Percentiles rank a stretch among this genome's conserved stretches.
These are phyloP conservation scores for Fusarium lateritium DNA, from an alignment of 2,329 filamentous ascomycete species.

Conservation along the genomic window DNA sequence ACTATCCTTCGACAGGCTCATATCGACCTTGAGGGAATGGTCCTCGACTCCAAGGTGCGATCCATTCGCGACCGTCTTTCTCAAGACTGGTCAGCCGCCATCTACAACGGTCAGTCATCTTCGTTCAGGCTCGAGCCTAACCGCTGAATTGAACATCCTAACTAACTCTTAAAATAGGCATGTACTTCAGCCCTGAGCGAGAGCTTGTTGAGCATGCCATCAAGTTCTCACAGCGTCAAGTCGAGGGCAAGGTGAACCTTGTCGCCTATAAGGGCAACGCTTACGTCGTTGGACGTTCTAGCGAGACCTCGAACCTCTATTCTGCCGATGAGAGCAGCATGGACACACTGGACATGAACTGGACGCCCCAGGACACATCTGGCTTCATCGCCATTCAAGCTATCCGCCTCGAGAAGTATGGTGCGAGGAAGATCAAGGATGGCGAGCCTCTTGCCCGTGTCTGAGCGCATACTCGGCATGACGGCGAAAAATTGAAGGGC, in stretches of 20 bases:
- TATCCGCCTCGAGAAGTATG: conserved; percentile 63
- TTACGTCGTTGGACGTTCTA: conserved; percentile 63
- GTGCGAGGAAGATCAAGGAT: conserved; percentile 52
- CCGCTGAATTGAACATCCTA: too few relatives aligned
- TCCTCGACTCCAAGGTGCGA: conserved; percentile 68
- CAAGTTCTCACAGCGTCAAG: conserved; percentile 69
- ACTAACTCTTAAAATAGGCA: conserved; percentile 27
- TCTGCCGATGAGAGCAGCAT: conserved; percentile 64
- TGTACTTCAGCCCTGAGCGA: conserved; percentile 66
- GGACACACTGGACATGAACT: conserved; percentile 69
- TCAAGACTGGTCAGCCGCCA: conserved; percentile 63
- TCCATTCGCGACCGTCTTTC: conserved; percentile 67
- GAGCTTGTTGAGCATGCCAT: conserved; percentile 75
- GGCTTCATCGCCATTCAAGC: conserved; percentile 68
- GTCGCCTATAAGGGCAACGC: conserved; percentile 64
- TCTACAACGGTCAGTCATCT: conserved; percentile 18
- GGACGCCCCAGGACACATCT: conserved; percentile 77
- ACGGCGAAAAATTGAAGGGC: too few relatives aligned
- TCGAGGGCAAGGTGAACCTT: conserved; percentile 51
- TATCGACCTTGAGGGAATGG: conserved; percentile 67
- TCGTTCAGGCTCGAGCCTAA: too few relatives aligned
- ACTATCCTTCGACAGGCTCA: conserved; percentile 49
- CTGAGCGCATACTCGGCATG: too few relatives aligned
- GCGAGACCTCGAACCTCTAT: conserved; percentile 66
- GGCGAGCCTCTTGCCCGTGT: conserved; percentile 56